Conservation (phyloP, 2,329 filamentous ascomycete genomes). For the Paecilomyces dactylethromorphus region DNA sequence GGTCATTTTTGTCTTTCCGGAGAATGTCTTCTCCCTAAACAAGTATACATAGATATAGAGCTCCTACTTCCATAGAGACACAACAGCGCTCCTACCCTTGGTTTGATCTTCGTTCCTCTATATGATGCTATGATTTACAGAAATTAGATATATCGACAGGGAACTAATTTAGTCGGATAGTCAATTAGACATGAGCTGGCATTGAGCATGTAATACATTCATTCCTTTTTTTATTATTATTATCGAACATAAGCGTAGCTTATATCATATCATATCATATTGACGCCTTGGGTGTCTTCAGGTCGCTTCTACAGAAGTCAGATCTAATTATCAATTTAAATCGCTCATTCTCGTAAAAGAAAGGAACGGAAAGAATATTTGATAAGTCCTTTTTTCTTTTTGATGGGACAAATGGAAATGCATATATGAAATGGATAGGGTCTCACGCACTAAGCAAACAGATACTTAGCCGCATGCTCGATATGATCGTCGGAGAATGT, state of each 20-base stretch:
- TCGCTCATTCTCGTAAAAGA: too few species aligned
- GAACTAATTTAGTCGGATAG: too few species aligned
- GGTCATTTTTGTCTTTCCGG: background rate
- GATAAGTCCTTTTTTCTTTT: too few species aligned
- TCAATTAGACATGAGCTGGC: background rate
- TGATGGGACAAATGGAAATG: background rate
- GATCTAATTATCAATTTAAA: background rate
- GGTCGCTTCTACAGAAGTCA: constrained; percentile 17
- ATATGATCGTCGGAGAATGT: constrained; percentile 86
- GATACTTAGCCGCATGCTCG: constrained; percentile 81
- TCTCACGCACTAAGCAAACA: constrained; percentile 52
- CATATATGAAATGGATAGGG: constrained; percentile 1
- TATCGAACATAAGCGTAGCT: background rate
- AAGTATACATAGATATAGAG: too few species aligned
- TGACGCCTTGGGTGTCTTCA: constrained; percentile 12
- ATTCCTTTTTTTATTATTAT: background rate
- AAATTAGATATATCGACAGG: too few species aligned
- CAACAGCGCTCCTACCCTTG: too few species aligned
- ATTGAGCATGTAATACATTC: background rate
- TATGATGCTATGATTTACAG: too few species aligned
- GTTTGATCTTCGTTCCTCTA: too few species aligned
- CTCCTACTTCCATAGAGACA: too few species aligned
- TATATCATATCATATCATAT: constrained; percentile 3
- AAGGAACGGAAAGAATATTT: too few species aligned
- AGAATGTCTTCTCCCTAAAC: too few species aligned